A percentile compares a stretch with the other conserved stretches of the same genome.
These are phyloP conservation scores for Thermomyces lanuginosus DNA, from an alignment of 2,329 filamentous ascomycete species.

Conservation along the genomic window DNA sequence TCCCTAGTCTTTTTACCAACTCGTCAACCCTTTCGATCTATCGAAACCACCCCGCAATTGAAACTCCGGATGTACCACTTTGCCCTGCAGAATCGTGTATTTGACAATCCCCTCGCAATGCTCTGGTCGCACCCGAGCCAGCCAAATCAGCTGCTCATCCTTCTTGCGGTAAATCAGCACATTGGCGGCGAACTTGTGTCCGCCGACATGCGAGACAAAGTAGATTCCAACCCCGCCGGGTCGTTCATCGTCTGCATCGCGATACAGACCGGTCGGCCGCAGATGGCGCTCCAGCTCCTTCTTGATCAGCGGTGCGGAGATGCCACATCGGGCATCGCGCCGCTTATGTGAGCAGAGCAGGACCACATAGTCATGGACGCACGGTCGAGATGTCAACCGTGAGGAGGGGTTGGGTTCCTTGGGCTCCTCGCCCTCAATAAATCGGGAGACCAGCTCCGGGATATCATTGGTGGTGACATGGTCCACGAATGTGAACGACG, in stretches of 20 bases:
- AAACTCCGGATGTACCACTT: conserved; percentile 69
- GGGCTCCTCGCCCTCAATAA: conserved; percentile 30
- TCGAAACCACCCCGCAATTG: conserved; percentile 80
- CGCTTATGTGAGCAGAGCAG: conserved; percentile 80
- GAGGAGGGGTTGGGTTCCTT: conserved; percentile 8
- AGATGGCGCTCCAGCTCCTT: conserved; percentile 73
- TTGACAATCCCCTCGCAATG: conserved; percentile 78
- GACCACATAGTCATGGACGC: conserved; percentile 65
- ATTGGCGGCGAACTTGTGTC: conserved; percentile 87
- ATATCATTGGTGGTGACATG: conserved; percentile 53
- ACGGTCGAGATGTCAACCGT: conserved; percentile 37
- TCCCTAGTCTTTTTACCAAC: conserved; percentile 23
- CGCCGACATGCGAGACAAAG: conserved; percentile 83
- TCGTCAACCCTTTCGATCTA: conserved; percentile 53
- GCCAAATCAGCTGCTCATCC: conserved; percentile 48
- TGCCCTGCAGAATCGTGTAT: conserved; percentile 74
- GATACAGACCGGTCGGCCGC: conserved; percentile 58
- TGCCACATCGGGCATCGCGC: conserved; percentile 78
- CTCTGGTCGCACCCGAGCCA: conserved; percentile 68
- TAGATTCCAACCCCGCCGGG: conserved; percentile 79
- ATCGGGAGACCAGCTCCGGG: conserved; percentile 47
- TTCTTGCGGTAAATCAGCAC: conserved; percentile 63
- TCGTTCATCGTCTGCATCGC: conserved; percentile 66
- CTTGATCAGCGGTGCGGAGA: conserved; percentile 66
- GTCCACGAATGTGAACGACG: conserved; percentile 63